phyloP scores from a whole-genome alignment of 176 grass and related monocot species.

The Alopecurus myosuroides region DNA sequence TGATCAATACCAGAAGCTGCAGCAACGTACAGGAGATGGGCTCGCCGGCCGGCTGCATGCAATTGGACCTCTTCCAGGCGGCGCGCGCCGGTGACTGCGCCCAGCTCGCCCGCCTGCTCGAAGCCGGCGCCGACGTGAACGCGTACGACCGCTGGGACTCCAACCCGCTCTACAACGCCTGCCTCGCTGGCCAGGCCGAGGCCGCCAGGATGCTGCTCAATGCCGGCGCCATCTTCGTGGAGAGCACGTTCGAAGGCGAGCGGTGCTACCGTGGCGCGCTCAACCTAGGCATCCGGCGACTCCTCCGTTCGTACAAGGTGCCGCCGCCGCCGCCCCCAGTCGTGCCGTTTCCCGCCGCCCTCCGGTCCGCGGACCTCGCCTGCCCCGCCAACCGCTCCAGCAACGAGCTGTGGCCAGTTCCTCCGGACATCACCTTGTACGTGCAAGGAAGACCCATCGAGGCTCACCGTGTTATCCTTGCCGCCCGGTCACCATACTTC shows the following conservation, averaged over 20 bases:
- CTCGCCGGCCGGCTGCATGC: too few species aligned
- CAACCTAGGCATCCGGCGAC: conserved; percentile 46
- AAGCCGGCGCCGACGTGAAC: conserved; percentile 74
- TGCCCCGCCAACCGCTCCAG: conserved; percentile 47
- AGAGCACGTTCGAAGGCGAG: conserved; percentile 77
- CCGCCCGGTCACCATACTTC: conserved; percentile 72
- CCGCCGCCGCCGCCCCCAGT: conserved; percentile 45
- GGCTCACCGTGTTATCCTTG: conserved; percentile 66
- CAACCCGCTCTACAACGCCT: conserved; percentile 72
- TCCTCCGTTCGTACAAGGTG: conserved; percentile 67
- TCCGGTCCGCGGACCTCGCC: conserved; percentile 51
- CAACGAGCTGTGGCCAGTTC: conserved; percentile 9
- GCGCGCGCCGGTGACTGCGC: conserved; percentile 25
- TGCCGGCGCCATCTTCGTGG: conserved; percentile 70
- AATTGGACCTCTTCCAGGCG: too few species aligned
- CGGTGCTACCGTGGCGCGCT: conserved; percentile 82
- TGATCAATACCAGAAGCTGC: too few species aligned
- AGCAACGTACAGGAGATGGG: too few species aligned
- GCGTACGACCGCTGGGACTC: conserved; percentile 69
- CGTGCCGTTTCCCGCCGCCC: conserved; percentile 42
- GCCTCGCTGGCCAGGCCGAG: conserved; percentile 74
- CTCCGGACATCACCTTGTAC: conserved; percentile 85
- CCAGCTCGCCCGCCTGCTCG: conserved; percentile 54
- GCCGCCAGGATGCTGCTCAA: conserved; percentile 72
- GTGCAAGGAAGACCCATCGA: conserved; percentile 70